phyloP scores from a whole-genome alignment of 495 filamentous ascomycete genomes.

The Cercophora sp. region DNA sequence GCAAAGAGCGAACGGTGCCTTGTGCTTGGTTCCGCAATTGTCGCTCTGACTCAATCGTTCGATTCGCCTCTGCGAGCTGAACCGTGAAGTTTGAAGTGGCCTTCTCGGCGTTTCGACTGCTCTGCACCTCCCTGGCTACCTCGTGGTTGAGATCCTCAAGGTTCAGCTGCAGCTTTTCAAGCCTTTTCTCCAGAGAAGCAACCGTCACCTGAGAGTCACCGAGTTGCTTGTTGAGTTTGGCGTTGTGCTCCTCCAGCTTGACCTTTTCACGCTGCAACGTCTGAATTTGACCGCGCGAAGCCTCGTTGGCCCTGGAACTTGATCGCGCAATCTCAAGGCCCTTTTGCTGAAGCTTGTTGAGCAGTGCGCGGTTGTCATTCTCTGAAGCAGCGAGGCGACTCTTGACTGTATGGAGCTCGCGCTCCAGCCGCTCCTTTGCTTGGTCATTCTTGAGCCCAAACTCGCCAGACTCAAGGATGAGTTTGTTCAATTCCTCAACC shows the following conservation, averaged over 20 bases:
- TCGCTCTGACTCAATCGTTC: constrained; percentile 84
- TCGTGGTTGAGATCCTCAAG: constrained; percentile 95
- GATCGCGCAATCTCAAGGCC: constrained; percentile 93
- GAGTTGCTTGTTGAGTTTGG: constrained; percentile 76
- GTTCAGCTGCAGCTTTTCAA: constrained; percentile 85
- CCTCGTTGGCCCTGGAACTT: constrained; percentile 79
- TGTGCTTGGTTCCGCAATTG: constrained; percentile 85
- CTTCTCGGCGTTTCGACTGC: constrained; percentile 86
- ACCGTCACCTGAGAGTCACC: constrained; percentile 82
- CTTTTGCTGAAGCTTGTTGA: constrained; percentile 98
- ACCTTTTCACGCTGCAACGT: constrained; percentile 80
- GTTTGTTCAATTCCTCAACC: constrained; percentile 74
- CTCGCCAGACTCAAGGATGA: constrained; percentile 82
- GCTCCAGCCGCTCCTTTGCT: constrained; percentile 86
- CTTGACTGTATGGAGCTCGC: constrained; percentile 88
- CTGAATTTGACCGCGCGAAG: constrained; percentile 70
- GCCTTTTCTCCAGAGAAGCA: constrained; percentile 87
- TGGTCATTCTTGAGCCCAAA: constrained; percentile 86
- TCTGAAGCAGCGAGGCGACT: constrained; percentile 89
- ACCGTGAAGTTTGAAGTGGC: constrained; percentile 74
- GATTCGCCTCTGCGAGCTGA: constrained; percentile 84
- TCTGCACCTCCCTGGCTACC: constrained; percentile 83
- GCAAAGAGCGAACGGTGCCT: constrained; percentile 75
- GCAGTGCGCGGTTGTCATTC: constrained; percentile 90
- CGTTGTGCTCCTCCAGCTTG: constrained; percentile 78